These are phyloP conservation scores for Phlebopus sp. DNA, from an alignment of 1,284 basidiomycete species.

Conservation along the genomic window DNA sequence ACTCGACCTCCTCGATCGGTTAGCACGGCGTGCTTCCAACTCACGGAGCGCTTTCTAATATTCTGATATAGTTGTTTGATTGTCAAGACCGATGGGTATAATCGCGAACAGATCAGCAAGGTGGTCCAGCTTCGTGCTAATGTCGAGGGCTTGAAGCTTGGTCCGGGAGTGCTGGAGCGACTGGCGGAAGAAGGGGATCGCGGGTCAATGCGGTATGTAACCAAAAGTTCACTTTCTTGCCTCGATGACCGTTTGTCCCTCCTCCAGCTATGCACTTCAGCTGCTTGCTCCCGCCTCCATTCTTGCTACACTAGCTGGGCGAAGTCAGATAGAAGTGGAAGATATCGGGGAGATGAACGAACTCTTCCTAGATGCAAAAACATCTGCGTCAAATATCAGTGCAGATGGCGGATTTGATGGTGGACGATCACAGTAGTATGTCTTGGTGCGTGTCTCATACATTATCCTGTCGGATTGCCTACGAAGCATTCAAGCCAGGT, in stretches of 20 bases:
- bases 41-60: conserved; percentile 10
- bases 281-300: conserved; percentile 92
- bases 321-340: conserved; percentile 78
- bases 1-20: conserved; percentile 91
- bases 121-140: conserved; percentile 86
- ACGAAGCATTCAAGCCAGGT: conserved; percentile 2
- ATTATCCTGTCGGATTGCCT: conserved; percentile 3
- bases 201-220: conserved; percentile 75
- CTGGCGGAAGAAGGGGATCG: conserved; percentile 83
- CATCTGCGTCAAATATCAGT: conserved; percentile 59
- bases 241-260: conserved; percentile 2
- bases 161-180: conserved; percentile 75
- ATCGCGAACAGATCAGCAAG: conserved; percentile 80
- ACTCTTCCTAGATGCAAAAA: conserved; percentile 93
- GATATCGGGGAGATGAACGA: conserved; percentile 92
- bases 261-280: conserved; percentile 82
- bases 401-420: conserved; percentile 42
- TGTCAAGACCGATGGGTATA: conserved; percentile 88
- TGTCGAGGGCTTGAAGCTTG: conserved; percentile 82
- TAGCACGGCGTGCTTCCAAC: conserved; percentile 19
- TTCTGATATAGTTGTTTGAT: conserved; percentile 77
- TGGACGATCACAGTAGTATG: conserved; percentile 23
- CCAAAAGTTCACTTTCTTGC: conserved; percentile 6
- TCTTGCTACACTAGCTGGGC: conserved; percentile 73
- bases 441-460: conserved; percentile 8